Evolutionary conservation across 2,329 filamentous ascomycete genomes (phyloP).

Genomic region (Colletotrichum eleusines): DNA sequence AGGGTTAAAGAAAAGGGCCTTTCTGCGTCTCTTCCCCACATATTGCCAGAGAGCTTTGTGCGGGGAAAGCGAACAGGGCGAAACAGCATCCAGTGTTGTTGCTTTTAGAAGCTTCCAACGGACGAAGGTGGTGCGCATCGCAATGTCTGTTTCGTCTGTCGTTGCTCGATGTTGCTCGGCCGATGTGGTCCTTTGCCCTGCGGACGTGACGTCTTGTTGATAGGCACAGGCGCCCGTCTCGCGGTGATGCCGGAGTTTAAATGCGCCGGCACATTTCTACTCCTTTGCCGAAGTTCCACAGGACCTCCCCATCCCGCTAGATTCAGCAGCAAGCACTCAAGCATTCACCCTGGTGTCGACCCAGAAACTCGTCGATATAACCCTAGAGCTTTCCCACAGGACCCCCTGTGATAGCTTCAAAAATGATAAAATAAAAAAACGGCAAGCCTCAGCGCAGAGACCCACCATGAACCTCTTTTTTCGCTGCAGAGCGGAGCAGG

Average conservation of each 20-base stretch:
- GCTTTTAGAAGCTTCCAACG: background rate
- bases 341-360: background rate
- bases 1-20: conserved; percentile 22
- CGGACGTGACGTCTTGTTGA: background rate
- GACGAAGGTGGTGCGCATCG: conserved; percentile 2
- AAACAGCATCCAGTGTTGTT: conserved; percentile 1
- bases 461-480: conserved; percentile 27
- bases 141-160: conserved; percentile 10
- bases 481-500: conserved; percentile 13
- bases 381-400: background rate
- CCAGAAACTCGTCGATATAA: conserved; percentile 3
- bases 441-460: background rate
- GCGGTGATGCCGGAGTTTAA: background rate
- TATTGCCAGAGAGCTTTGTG: conserved; percentile 38
- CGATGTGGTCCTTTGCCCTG: background rate
- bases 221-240: background rate
- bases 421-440: background rate
- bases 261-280: background rate
- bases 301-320: background rate
- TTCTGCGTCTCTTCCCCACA: conserved; percentile 30
- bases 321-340: background rate
- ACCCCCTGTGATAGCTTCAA: conserved; percentile 24
- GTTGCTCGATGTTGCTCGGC: background rate
- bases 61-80: conserved; percentile 30
- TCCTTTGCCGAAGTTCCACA: background rate